Evolutionary conservation across 441 rosid species (phyloP).

Genomic region (Mallotus japonicus): DNA sequence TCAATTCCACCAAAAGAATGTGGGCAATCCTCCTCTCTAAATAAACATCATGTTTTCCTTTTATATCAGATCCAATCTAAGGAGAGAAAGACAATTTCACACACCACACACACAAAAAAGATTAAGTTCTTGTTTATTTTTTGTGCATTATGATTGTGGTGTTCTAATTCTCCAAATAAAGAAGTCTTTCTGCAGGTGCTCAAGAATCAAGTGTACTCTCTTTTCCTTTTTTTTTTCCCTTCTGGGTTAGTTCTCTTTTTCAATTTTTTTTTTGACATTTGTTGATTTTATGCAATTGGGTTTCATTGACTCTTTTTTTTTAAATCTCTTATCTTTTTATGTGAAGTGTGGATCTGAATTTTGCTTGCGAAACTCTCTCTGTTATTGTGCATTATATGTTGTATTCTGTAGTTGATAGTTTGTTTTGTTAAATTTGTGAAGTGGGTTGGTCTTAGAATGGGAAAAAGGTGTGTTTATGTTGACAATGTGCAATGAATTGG

Average conservation of each 20-base stretch:
- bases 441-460: no score
- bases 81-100: background rate
- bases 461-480: no score
- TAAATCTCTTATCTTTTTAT: background rate
- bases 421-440: slow-evolving; percentile 1
- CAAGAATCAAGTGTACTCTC: background rate
- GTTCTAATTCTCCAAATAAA: background rate
- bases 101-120: background rate
- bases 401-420: background rate
- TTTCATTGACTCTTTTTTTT: background rate
- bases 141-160: background rate
- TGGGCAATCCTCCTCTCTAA: no score
- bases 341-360: slow-evolving; percentile 17
- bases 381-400: background rate
- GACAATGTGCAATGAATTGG: no score
- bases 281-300: background rate
- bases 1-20: no score
- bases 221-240: background rate
- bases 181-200: slow-evolving; percentile 4
- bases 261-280: background rate
- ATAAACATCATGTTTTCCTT: no score
- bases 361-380: background rate
- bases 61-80: slow-evolving; percentile 21
- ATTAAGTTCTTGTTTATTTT: background rate
- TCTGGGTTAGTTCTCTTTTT: slow-evolving; percentile 28